Base-by-base conservation (phyloP, 75 land plant species). In the Adiantum capillusveneris region DNA sequence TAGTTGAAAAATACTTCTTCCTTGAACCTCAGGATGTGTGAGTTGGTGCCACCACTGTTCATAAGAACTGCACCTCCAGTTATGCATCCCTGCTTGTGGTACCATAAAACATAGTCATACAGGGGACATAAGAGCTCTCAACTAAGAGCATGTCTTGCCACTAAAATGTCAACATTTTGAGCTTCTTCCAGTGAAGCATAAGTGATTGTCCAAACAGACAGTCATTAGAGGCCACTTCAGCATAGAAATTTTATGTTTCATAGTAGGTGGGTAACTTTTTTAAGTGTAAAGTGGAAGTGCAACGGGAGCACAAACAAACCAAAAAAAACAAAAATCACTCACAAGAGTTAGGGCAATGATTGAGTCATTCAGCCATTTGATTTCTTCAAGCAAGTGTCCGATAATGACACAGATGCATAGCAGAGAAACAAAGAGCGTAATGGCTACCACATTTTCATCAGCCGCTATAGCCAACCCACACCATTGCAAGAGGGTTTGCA, bases 311-410 rank as follows among this genome's bases (percentile, higher is more conserved):
- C 64, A 48, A 62, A 14, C 17, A 11, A 48, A 25, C 17, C 25
- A n/a, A 59, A 29, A 56, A 25, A 31, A 25, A 21, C 0, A 26
- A 6, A 26, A 19, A 25, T 36, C 31, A 67, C 88, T 72, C 29
- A 87, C 93, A 59, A 88, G 78, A 6, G 65, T 18, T 0, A 88
- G 77, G 22, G 93, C 93, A 43, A 82, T 88, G 48, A 82, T 85
- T 9, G 90, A 85, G 60, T 88, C 85, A 31, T 85, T 88, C 73
- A 82, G 66, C 93, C 93, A 88, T 31, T 80, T 64, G 31, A 39
- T 79, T 66, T 88, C 93, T 75, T 88, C 90, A 0, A 85, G 65
- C 25, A 85, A 72, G 57, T 88, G 93, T 17, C 93, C 93, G 5
- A 88, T 51, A 34, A 88, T 81, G 53, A 88, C 82, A 59, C 90